phyloP scores from a whole-genome alignment of 2,329 filamentous ascomycete genomes.

The Talaromyces sp. region DNA sequence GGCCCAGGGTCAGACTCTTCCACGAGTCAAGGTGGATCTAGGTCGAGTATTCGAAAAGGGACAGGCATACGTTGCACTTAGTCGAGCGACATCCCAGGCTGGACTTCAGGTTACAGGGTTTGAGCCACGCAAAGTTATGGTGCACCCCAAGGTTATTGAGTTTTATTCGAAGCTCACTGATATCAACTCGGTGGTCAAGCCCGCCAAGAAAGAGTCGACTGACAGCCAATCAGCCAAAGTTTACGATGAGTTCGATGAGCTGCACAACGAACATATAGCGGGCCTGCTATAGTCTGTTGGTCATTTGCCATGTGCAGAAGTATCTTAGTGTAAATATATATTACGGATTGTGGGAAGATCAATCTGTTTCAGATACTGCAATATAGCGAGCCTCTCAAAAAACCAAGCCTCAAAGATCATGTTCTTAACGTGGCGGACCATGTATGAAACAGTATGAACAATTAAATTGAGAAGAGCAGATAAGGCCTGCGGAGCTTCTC shows the following conservation, averaged over 20 bases:
- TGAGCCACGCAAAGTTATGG: constrained; percentile 87
- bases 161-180: constrained; percentile 84
- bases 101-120: constrained; percentile 88
- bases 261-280: constrained; percentile 30
- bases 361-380: neutral
- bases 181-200: constrained; percentile 57
- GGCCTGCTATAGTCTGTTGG: constrained; percentile 12
- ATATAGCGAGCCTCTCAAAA: neutral
- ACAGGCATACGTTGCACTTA: constrained; percentile 94
- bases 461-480: neutral
- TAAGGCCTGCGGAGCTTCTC: constrained; percentile 1
- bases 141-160: constrained; percentile 77
- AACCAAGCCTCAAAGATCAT: neutral
- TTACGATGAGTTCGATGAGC: constrained; percentile 49
- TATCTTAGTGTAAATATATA: constrained; percentile 2
- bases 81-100: constrained; percentile 81
- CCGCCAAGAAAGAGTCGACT: constrained; percentile 31
- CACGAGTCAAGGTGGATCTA: constrained; percentile 90
- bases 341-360: neutral
- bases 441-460: neutral
- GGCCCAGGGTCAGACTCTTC: constrained; percentile 90
- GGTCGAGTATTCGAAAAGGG: constrained; percentile 94
- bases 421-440: no score
- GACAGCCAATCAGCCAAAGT: constrained; percentile 28
- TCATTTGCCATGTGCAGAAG: neutral